A percentile compares a stretch with the other conserved stretches of the same genome.
Conservation (phyloP, 495 filamentous ascomycete species). For the Alectoria sarmentosa region DNA sequence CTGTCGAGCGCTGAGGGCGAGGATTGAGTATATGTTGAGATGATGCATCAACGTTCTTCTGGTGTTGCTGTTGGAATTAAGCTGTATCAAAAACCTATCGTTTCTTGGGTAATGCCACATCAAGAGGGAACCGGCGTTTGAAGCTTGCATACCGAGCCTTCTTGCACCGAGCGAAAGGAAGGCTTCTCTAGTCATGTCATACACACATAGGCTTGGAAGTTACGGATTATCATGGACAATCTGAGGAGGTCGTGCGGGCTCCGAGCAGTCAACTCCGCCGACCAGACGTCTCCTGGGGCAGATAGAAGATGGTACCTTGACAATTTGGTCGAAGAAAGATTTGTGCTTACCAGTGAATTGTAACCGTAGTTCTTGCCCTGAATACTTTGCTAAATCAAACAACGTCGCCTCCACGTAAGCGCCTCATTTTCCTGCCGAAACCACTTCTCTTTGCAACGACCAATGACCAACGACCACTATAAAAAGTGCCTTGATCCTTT, state of each 20-base stretch:
- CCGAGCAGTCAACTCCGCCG: not conserved
- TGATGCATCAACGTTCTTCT: slow-evolving; percentile 25
- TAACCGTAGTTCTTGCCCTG: not conserved
- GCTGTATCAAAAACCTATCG: slow-evolving; percentile 13
- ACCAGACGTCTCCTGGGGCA: not conserved
- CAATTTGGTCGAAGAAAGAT: not conserved
- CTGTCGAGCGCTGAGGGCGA: slow-evolving; percentile 36
- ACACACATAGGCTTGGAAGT: not conserved
- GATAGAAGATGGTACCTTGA: not conserved
- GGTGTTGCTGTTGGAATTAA: slow-evolving; percentile 9
- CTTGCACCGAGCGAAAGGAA: not conserved
- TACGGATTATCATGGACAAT: not conserved
- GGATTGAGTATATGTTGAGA: slow-evolving; percentile 40
- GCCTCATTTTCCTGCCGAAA: not conserved
- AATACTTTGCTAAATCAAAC: not conserved
- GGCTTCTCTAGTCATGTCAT: not conserved
- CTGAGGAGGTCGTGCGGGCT: not conserved
- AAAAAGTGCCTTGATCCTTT: not conserved
- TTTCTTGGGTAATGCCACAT: slow-evolving; percentile 16
- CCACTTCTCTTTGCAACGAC: not conserved
- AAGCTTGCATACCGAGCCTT: not conserved
- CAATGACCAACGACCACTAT: not conserved
- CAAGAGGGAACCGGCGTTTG: not conserved
- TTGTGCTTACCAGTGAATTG: not conserved
- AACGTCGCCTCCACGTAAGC: not conserved